A percentile compares a stretch with the other conserved stretches of the same genome.
phyloP scores from a whole-genome alignment of 2,329 filamentous ascomycete genomes.

The Neobulgaria alba region DNA sequence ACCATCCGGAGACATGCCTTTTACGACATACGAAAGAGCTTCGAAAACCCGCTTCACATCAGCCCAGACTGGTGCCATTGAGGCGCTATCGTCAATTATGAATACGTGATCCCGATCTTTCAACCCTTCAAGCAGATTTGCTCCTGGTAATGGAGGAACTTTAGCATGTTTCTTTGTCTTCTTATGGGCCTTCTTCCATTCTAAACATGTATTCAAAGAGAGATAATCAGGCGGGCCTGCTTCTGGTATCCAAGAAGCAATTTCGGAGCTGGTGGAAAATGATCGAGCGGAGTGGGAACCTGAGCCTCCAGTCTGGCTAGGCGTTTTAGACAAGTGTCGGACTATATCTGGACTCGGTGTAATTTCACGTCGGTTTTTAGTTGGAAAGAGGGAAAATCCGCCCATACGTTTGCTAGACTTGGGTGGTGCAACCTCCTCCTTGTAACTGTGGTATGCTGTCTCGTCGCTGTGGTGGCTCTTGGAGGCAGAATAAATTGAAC shows the following conservation, averaged over 20 bases:
- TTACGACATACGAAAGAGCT: slow-evolving; percentile 24
- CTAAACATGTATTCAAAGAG: slow-evolving; percentile 16
- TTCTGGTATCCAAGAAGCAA: background rate
- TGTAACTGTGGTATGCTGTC: background rate
- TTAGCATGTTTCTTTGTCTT: slow-evolving; percentile 12
- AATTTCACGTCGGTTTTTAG: background rate
- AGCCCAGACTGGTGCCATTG: slow-evolving; percentile 22
- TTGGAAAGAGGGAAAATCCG: slow-evolving; percentile 12
- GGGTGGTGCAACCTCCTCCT: background rate
- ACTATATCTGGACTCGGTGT: background rate
- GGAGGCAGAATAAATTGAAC: background rate
- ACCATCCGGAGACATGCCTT: slow-evolving; percentile 21
- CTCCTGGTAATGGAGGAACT: slow-evolving; percentile 15
- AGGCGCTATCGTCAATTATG: slow-evolving; percentile 25
- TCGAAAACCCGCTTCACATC: slow-evolving; percentile 21
- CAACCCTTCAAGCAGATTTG: slow-evolving; percentile 13
- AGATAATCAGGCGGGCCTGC: slow-evolving; percentile 10
- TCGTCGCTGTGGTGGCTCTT: background rate
- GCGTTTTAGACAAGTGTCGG: background rate
- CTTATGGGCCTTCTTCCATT: slow-evolving; percentile 20
- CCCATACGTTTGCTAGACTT: slow-evolving; percentile 9
- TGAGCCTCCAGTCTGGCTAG: background rate
- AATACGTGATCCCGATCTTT: slow-evolving; percentile 28
- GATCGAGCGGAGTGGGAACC: slow-evolving; percentile 1
- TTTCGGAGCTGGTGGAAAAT: background rate